These are phyloP conservation scores for Lentinula detonsa DNA, from an alignment of 768 basidiomycete genomes.

Conservation along the genomic window DNA sequence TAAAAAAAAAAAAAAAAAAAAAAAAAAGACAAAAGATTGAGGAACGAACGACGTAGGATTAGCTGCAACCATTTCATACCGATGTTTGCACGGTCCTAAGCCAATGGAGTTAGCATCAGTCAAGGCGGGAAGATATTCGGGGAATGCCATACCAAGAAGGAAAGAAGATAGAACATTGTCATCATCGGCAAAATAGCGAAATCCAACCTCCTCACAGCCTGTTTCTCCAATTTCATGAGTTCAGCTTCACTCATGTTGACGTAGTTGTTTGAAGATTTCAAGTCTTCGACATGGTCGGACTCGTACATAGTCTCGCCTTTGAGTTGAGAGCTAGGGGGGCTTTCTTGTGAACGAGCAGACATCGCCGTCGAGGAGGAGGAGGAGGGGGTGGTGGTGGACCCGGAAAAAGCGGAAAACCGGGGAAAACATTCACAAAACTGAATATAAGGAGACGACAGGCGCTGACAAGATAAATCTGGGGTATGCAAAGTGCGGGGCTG, in stretches of 20 bases:
- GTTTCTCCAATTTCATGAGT: conserved; percentile 9
- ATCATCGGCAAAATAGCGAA: conserved; percentile 26
- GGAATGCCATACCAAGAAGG: conserved; percentile 24
- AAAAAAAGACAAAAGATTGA: not conserved
- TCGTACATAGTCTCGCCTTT: not conserved
- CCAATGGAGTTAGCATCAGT: not conserved
- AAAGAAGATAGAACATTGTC: conserved; percentile 32
- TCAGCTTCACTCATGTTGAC: not conserved
- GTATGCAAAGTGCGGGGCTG: not conserved
- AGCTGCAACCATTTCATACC: conserved; percentile 12
- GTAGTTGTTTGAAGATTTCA: not conserved
- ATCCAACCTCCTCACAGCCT: conserved; percentile 19
- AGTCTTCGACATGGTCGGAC: not conserved
- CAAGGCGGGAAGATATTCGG: not conserved
- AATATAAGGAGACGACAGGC: not conserved
- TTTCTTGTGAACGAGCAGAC: not conserved
- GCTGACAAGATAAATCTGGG: not conserved
- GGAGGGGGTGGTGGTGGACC: not conserved
- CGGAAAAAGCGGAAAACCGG: not conserved
- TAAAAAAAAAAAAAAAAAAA: conserved; percentile 2
- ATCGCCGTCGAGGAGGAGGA: not conserved
- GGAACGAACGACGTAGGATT: not conserved
- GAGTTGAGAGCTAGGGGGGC: not conserved
- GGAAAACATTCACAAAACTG: not conserved
- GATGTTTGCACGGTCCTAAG: conserved; percentile 28